Evolutionary conservation across 2,329 filamentous ascomycete species (phyloP).

Genomic region (Dryadomyces quercivorus): DNA sequence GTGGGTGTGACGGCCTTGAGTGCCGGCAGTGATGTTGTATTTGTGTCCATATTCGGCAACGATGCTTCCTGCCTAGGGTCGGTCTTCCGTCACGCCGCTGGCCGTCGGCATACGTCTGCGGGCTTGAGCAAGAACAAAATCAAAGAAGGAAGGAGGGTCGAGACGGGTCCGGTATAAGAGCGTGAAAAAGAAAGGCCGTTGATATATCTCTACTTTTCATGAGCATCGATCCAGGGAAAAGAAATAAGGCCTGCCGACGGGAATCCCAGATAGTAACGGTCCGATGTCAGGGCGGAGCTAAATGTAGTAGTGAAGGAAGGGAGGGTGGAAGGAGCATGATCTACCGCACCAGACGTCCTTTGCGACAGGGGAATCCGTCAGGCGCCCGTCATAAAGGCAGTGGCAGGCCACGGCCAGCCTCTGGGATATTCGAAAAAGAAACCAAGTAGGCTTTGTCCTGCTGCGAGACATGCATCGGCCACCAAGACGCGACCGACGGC

Average conservation of each 20-base stretch:
- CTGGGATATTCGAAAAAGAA: too few relatives aligned
- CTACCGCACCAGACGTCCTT: background rate
- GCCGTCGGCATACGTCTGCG: too few relatives aligned
- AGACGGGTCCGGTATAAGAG: background rate
- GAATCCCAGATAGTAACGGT: background rate
- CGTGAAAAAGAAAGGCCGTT: too few relatives aligned
- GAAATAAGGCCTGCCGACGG: background rate
- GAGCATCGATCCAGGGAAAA: too few relatives aligned
- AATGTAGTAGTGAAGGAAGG: background rate
- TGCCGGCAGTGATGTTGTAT: conserved; percentile 16
- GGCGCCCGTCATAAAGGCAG: too few relatives aligned
- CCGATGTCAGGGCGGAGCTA: background rate
- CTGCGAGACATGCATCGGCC: background rate
- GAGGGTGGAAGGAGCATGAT: background rate
- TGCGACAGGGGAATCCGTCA: too few relatives aligned
- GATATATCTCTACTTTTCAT: too few relatives aligned
- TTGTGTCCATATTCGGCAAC: conserved; percentile 7
- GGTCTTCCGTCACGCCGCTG: background rate
- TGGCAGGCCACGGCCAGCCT: too few relatives aligned
- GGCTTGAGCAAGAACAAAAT: background rate
- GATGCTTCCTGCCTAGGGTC: background rate
- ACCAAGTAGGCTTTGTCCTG: background rate
- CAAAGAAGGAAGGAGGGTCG: background rate
- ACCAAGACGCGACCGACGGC: background rate
- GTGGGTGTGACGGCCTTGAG: conserved; percentile 21